Base-by-base conservation (phyloP, 768 basidiomycete genomes). In the Tricholoma bakamatsutake region DNA sequence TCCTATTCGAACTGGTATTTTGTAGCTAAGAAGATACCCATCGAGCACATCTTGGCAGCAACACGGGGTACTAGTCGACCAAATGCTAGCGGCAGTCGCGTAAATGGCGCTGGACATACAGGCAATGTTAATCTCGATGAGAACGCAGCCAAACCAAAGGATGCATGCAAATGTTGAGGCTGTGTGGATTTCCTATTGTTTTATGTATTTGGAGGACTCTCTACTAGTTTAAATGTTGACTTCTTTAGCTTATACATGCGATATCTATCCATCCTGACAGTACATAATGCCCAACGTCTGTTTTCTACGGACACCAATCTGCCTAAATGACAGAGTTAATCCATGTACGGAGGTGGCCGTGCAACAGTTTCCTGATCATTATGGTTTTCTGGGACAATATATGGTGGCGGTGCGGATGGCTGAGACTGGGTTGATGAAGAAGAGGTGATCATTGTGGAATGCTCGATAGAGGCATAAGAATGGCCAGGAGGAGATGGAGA, bases 31-130 rank as follows among this genome's bases (percentile, higher is more conserved):
- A 82, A 80, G 69, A 82, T 82, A 55, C 80, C 80, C n/a, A 90
- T 98, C 68, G 96, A 98, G 64, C 89, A 93, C 62, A 94, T 97
- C 64, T 73, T 94, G 61, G 91, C 92, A 50, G 88, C 94, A 11
- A 84, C 88, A 39, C 84, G 88, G 43, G 84, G 84, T 40, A 80
- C 82, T 24, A 83, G 83, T 24, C 82, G 87, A 62, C 76, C 82
- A 54, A 85, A 84, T 57, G 76, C 76, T 54, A 70, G 79, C 5
- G 77, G 81, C 39, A 72, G 69, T 60, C 81, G 86, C 58, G 67
- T 75, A 5, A 81, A 80, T 57, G 70, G 74, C 42, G 67, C 77
- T 50, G 76, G 73, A 59, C 79, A 82, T 67, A 77, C 78, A 61
- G 82, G 78, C 54, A 76, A 73, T 43, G 87, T 93, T 47, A 89